phyloP scores from a whole-genome alignment of 2,329 filamentous ascomycete species.

The Dothideomycetes sp. region DNA sequence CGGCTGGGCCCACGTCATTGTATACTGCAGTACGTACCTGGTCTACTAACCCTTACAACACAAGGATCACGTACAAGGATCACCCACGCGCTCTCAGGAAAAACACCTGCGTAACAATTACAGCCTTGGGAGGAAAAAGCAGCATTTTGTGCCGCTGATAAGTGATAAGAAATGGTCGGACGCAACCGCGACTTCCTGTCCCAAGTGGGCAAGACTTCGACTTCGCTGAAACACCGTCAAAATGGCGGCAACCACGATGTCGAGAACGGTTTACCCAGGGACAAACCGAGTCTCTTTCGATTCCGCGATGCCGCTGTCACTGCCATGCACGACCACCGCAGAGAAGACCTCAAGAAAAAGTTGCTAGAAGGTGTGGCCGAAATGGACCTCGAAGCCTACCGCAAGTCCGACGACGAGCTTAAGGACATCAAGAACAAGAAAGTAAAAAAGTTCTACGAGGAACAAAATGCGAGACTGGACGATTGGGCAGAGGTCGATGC shows the following conservation, averaged over 20 bases:
- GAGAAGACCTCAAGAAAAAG: constrained; percentile 41
- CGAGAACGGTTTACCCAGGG: constrained; percentile 19
- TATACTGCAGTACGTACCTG: no score
- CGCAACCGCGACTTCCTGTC: no score
- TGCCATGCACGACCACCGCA: constrained; percentile 37
- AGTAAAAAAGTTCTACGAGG: constrained; percentile 45
- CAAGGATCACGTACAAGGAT: no score
- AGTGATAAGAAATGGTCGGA: no score
- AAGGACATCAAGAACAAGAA: constrained; percentile 46
- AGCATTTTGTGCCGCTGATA: no score
- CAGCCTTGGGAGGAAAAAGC: no score
- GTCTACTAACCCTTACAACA: no score
- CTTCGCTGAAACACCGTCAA: neutral
- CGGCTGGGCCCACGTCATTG: neutral
- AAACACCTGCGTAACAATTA: no score
- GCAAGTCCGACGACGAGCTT: constrained; percentile 42
- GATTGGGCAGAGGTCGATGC: constrained; percentile 53
- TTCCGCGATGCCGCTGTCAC: constrained; percentile 42
- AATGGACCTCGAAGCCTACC: constrained; percentile 39
- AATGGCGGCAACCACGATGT: constrained; percentile 13
- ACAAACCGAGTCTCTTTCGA: constrained; percentile 25
- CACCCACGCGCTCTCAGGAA: no score
- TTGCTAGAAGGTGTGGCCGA: constrained; percentile 40
- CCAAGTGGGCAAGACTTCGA: no score
- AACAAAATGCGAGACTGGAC: constrained; percentile 46